Base-by-base conservation (phyloP, 768 basidiomycete species). In the Tephrocybe rancida region DNA sequence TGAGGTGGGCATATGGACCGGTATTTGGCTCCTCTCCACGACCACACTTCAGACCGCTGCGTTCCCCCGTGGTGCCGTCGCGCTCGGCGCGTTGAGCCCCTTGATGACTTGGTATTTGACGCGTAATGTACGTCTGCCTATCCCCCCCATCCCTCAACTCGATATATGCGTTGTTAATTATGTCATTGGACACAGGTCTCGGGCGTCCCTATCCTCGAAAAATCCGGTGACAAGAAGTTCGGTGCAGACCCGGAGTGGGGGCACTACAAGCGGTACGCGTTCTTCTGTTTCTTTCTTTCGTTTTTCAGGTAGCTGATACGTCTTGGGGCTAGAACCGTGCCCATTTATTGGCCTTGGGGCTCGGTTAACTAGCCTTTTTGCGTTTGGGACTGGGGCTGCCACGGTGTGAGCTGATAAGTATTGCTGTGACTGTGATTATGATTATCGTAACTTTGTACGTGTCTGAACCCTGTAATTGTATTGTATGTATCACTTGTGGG, bases 181-280 rank as follows among this genome's bases (percentile, higher is more conserved):
- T 48, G 48, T 18, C 39, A 19, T 44, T 50, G 7, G 59, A 16
- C 9, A 50, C 60, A 86, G 78, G 74, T 79, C 4, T 86, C 86
- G 6, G 87, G 87, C 16, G 81, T 90, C n/a, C 89, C 88, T 1
- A 80, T 81, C 2, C 77, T 90, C 16, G 89, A 91, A 71, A 69
- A 66, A 43, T 66, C 75, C 3, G 82, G 76, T 3, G 74, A 87
- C 59, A 79, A 81, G 69, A 82, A 78, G 62, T 85, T 75, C 55
- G 79, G 76, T 0, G 64, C 72, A 16, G 81, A 87, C 61, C 73
- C 73, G 0, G 76, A 77, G 49, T 88, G 82, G 79, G 67, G 77
- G 54, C 69, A 78, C 46, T 87, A 87, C 64, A 86, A 85, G 63
- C 68, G 70, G 84, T 84, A 51, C 44, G 72, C 69, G 11, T 18